Percentiles rank a stretch among this genome's conserved stretches.
These are phyloP conservation scores for Ascochyta viciae-villosae DNA, from an alignment of 2,329 filamentous ascomycete genomes.

Conservation along the genomic window DNA sequence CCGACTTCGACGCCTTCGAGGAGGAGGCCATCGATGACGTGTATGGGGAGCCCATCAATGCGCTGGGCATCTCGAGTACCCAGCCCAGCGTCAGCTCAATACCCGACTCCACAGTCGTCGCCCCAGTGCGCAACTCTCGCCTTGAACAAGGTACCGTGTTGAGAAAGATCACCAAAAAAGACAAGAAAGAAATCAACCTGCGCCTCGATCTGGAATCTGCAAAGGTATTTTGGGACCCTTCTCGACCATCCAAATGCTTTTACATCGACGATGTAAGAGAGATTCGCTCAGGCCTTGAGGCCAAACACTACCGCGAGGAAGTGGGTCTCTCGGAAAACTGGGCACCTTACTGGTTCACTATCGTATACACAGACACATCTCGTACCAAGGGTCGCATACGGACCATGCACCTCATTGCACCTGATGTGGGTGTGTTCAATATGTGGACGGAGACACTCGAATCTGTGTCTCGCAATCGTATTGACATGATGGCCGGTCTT, in stretches of 20 bases:
- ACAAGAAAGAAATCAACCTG: constrained; percentile 74
- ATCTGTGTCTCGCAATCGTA: constrained; percentile 82
- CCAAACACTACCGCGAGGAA: constrained; percentile 88
- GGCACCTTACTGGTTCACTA: constrained; percentile 83
- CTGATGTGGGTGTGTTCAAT: constrained; percentile 72
- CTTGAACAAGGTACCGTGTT: constrained; percentile 81
- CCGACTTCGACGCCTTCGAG: constrained; percentile 58
- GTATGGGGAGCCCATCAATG: constrained; percentile 50
- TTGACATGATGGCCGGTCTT: constrained; percentile 87
- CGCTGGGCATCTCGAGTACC: constrained; percentile 51
- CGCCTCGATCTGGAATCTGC: constrained; percentile 82
- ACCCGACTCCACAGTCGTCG: constrained; percentile 57
- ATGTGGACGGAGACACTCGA: constrained; percentile 87
- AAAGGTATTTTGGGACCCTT: constrained; percentile 86
- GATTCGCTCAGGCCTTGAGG: constrained; percentile 82
- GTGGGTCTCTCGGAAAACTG: constrained; percentile 72
- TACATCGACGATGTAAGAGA: constrained; percentile 96
- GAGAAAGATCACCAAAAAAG: constrained; percentile 85
- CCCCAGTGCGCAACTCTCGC: constrained; percentile 77
- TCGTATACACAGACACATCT: constrained; percentile 82
- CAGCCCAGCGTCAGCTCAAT: constrained; percentile 44
- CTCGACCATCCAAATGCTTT: constrained; percentile 79
- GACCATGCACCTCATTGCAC: constrained; percentile 85
- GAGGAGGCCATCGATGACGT: constrained; percentile 58
- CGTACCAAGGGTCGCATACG: constrained; percentile 78